Evolutionary conservation across 345 rosid species (phyloP).

Genomic region (Mangifera indica): DNA sequence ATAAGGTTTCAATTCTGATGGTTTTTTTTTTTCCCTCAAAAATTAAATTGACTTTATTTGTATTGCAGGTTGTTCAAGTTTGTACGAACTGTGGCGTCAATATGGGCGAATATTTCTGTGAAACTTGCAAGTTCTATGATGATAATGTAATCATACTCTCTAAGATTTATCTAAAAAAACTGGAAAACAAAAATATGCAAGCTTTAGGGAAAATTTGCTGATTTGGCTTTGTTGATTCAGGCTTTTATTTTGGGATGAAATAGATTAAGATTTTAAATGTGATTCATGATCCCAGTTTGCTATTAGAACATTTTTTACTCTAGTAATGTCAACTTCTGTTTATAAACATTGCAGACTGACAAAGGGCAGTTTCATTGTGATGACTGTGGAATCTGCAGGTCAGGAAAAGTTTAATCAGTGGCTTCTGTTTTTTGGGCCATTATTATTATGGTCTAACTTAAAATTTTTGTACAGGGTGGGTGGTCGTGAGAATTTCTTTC

Average conservation of each 20-base stretch:
- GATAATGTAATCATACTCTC: conserved; percentile 60
- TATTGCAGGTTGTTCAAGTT: conserved; percentile 60
- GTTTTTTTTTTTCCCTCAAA: not conserved
- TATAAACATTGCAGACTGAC: conserved; percentile 44
- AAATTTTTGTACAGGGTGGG: conserved; percentile 62
- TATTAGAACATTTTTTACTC: not conserved
- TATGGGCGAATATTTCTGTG: conserved; percentile 95
- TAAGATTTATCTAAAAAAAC: conserved; percentile 5
- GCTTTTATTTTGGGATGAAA: conserved; percentile 4
- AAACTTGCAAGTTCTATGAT: conserved; percentile 87
- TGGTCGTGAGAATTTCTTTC: conserved; percentile 77
- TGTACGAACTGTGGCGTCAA: conserved; percentile 96
- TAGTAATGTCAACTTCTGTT: conserved; percentile 6
- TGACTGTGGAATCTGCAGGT: conserved; percentile 99
- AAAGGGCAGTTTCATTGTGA: conserved; percentile 89
- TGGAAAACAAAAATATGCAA: not conserved
- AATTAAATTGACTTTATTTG: not conserved
- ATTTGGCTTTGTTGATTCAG: conserved; percentile 7
- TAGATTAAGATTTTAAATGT: not conserved
- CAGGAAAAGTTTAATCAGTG: conserved; percentile 18
- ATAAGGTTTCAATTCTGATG: not conserved
- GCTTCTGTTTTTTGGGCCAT: not conserved
- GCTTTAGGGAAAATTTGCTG: conserved; percentile 1
- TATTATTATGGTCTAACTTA: conserved; percentile 9
- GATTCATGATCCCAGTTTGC: conserved; percentile 15